Evolutionary conservation across 805 yeast genomes (phyloP), one percentile per base, ranked within the genome.

Genomic region (Yarrowia deformans): DNA sequence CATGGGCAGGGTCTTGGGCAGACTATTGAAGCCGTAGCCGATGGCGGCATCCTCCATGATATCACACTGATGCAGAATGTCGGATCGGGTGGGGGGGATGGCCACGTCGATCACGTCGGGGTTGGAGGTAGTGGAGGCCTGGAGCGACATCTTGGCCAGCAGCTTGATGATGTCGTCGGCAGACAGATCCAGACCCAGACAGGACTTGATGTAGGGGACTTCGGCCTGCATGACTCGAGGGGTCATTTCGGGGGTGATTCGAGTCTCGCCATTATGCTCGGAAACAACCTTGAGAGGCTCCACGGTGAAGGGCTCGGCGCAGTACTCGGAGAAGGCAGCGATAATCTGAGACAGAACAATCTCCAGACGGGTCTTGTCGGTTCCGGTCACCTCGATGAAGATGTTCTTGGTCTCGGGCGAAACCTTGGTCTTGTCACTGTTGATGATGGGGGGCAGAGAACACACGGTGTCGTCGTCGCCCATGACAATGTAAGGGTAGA

Each of bases 21-120:
- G 84, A 78, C 91, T 92, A 81, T 93, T 90, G 84, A 90, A 95
- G 70, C 99, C 99, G 77, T 92, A 95, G 39, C 92, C 96, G 77
- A 95, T 90, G 60, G 97, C 99, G 61, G 94, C 97, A 79, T 95
- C 99, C 81, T 95, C 99, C 97, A 95, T 91, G 73, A 95, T 89
- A 81, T 95, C 99, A 84, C 98, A 94, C 78, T 92, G 97, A 80
- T 95, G 99, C 76, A 95, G 84, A 71, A 95, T 86, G 80, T 95
- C 99, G 12, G 98, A 88, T 83, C 99, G 90, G 46, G 99, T 95
- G 75, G 91, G 89, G 72, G 99, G 99, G 70, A 95, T 87, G 46
- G 80, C 77, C 69, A 93, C 93, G 67, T 87, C 86, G 64, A 91
- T 77, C 48, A 85, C 77, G 72, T 87, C 83, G 8, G 80, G 74